Base-by-base conservation (phyloP, 2,329 filamentous ascomycete genomes). In the Aspergillus melleus region DNA sequence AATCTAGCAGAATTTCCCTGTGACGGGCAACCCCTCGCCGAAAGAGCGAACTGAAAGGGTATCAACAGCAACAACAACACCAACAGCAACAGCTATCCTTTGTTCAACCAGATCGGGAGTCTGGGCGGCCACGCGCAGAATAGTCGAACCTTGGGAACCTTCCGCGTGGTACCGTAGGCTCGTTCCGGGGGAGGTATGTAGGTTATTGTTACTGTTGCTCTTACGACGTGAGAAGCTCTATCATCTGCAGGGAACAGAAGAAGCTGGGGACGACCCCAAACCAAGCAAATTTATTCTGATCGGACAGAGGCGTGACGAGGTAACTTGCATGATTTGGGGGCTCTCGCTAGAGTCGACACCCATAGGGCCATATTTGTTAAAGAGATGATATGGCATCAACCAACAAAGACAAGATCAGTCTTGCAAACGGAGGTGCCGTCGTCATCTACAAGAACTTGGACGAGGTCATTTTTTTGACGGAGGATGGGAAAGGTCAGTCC, bases 131-230 rank as follows among this genome's bases (percentile, higher is more conserved):
- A 59, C 52, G 46, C 57, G 51, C 54, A 50, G 58, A 61, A 49
- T 50, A 36, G 49, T 26, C 19, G 55, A 66, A 63, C 65, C 63
- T 60, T 66, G 65, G 65, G 47, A 63, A 52, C 24, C 57, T 64
- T 57, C 65, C 65, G 65, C 53, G 50, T 62, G 65, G 65, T 62
- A 66, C 60, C 54, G 59, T 22, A 57, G 56, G 54, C 49, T 54
- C 39, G 56, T 55, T 57, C 64, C 57, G 59, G 46, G 52, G 47
- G 36, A 42, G 36, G 36, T 19, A 42, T 42, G 32, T 49, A 47
- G 53, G 9, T 47, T 19, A 51, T 30, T 29, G 36, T 24, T 51
- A 51, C 49, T 32, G 29, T 26, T 54, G n/a, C 19, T 24, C 44
- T 47, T 20, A 47, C 22, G 36, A 42, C 36, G 36, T 42, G 36